These are phyloP conservation scores for Clonostachys solani DNA, from an alignment of 2,329 filamentous ascomycete species.

Conservation along the genomic window DNA sequence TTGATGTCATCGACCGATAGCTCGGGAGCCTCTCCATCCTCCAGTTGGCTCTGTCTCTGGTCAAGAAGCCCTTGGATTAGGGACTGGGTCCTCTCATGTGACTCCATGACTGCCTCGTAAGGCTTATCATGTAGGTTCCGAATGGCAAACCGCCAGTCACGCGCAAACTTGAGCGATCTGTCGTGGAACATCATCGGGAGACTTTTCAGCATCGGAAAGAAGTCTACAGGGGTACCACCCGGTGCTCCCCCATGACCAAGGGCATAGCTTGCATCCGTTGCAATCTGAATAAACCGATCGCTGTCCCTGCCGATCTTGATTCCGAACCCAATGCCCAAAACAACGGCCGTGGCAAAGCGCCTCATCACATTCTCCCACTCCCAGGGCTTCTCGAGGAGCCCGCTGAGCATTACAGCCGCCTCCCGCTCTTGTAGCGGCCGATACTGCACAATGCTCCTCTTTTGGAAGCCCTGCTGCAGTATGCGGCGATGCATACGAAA, in stretches of 20 bases:
- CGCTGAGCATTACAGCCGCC: slow-evolving; percentile 17
- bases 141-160: not conserved
- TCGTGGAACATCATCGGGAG: not conserved
- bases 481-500: slow-evolving; percentile 38
- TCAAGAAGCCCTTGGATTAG: not conserved
- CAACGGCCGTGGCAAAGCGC: slow-evolving; percentile 33
- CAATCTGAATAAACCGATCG: slow-evolving; percentile 34
- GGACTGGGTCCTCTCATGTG: not conserved
- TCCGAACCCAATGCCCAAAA: slow-evolving; percentile 37
- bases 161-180: not conserved
- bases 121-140: not conserved
- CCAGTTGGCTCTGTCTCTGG: not conserved
- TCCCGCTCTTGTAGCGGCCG: slow-evolving; percentile 26
- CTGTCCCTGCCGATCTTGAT: slow-evolving; percentile 27
- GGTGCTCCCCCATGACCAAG: slow-evolving; percentile 19
- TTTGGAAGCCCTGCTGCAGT: slow-evolving; percentile 22
- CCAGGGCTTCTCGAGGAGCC: slow-evolving; percentile 20
- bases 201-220: slow-evolving; percentile 29
- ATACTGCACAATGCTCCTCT: slow-evolving; percentile 26
- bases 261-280: slow-evolving; percentile 20
- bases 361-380: slow-evolving; percentile 29
- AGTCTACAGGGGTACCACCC: slow-evolving; percentile 34
- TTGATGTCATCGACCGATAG: slow-evolving; percentile 39
- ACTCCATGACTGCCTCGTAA: not conserved
- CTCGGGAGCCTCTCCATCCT: slow-evolving; percentile 20